These are phyloP conservation scores for Lentinus brumalis DNA, from an alignment of 768 basidiomycete genomes.

Conservation along the genomic window DNA sequence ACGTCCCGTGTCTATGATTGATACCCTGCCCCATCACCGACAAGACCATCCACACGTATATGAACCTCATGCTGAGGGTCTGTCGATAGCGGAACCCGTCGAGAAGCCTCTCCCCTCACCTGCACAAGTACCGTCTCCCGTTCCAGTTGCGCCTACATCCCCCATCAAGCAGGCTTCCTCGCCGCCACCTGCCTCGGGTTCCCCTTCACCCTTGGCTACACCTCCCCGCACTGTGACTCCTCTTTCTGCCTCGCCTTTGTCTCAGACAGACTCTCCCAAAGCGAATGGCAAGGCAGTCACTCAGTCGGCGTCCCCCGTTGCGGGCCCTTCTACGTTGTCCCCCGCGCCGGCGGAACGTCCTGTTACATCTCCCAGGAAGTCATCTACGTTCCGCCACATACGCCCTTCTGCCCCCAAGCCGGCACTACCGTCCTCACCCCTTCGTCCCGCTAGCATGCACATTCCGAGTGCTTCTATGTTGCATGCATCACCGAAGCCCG, in stretches of 20 bases:
- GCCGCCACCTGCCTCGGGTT: not conserved
- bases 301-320: conserved; percentile 10
- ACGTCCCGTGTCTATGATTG: conserved; percentile 28
- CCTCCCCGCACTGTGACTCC: conserved; percentile 2
- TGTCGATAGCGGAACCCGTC: not conserved
- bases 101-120: conserved; percentile 11
- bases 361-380: conserved; percentile 32
- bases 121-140: conserved; percentile 2
- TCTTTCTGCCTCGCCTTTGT: conserved; percentile 9
- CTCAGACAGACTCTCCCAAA: conserved; percentile 12
- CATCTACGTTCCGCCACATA: conserved; percentile 55
- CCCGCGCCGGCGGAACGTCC: conserved; percentile 8
- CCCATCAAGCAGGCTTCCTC: not conserved
- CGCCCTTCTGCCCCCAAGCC: conserved; percentile 27
- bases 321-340: conserved; percentile 21
- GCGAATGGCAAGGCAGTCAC: conserved; percentile 15
- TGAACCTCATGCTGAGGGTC: not conserved
- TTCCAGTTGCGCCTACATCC: conserved; percentile 7
- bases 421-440: conserved; percentile 36
- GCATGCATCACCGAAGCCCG: conserved; percentile 20
- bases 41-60: not conserved
- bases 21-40: conserved; percentile 14
- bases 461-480: conserved; percentile 18
- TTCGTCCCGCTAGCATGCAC: conserved; percentile 32
- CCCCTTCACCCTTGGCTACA: conserved; percentile 3